phyloP scores from a whole-genome alignment of 306 rosid species.

The Prunus mume region DNA sequence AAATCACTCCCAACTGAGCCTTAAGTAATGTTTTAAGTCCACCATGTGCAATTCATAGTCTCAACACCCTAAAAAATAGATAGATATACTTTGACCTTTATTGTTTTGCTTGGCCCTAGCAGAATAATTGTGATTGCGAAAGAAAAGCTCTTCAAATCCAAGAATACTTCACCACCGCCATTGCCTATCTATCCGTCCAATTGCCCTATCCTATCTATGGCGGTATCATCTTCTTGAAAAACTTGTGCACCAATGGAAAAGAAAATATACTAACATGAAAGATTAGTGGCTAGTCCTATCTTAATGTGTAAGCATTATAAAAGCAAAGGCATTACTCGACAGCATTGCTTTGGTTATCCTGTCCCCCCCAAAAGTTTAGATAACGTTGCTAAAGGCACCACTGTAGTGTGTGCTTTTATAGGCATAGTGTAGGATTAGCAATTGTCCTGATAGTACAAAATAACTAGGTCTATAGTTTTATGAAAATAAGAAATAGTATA shows the following conservation, averaged over 20 bases:
- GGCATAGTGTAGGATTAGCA: no score
- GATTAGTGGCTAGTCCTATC: slow-evolving; percentile 26
- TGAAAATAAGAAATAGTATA: no score
- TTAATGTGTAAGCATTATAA: background rate
- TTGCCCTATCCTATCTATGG: slow-evolving; percentile 8
- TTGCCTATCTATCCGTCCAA: slow-evolving; percentile 21
- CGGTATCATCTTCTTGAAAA: background rate
- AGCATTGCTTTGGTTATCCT: background rate
- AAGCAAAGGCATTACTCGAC: background rate
- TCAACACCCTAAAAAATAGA: no score
- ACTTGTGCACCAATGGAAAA: background rate
- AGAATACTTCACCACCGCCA: slow-evolving; percentile 2
- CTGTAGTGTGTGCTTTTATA: background rate
- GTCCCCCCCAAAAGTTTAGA: background rate
- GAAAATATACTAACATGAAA: background rate
- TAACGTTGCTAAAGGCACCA: background rate
- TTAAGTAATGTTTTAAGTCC: no score
- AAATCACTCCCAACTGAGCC: no score
- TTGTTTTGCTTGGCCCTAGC: no score
- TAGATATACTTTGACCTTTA: no score
- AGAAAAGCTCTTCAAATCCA: background rate
- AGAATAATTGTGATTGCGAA: no score
- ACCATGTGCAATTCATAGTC: no score
- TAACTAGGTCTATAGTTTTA: no score
- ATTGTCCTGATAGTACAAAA: no score